phyloP scores from a whole-genome alignment of 768 basidiomycete species.

The Pulveroboletus sp. region DNA sequence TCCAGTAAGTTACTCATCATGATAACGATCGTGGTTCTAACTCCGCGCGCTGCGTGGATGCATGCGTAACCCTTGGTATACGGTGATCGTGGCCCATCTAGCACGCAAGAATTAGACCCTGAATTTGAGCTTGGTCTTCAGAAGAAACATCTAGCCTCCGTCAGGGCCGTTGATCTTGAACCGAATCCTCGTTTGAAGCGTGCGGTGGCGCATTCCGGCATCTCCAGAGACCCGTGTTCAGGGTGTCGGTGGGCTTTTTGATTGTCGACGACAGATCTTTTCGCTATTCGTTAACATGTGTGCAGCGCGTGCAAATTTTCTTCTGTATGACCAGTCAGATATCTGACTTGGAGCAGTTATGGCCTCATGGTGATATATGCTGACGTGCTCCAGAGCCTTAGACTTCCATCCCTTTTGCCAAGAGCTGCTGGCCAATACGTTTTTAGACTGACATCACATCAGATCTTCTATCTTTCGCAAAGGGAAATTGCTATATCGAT shows the following conservation, averaged over 20 bases:
- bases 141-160: too few species aligned
- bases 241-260: not conserved
- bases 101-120: too few species aligned
- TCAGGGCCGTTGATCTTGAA: not conserved
- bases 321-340: not conserved
- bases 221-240: not conserved
- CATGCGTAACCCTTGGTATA: too few species aligned
- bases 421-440: too few species aligned
- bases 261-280: not conserved
- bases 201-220: not conserved
- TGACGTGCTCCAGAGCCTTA: too few species aligned
- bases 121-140: too few species aligned
- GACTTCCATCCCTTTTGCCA: too few species aligned
- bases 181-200: not conserved
- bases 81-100: too few species aligned
- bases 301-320: not conserved
- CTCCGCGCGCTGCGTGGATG: too few species aligned
- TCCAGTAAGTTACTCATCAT: too few species aligned
- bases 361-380: not conserved
- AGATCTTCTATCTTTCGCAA: constrained; percentile 1
- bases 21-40: too few species aligned
- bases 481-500: constrained; percentile 15
- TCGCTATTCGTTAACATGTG: not conserved
- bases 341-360: not conserved
- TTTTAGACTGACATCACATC: too few species aligned